Evolutionary conservation across 768 basidiomycete genomes (phyloP).

Genomic region (Vararia minispora): DNA sequence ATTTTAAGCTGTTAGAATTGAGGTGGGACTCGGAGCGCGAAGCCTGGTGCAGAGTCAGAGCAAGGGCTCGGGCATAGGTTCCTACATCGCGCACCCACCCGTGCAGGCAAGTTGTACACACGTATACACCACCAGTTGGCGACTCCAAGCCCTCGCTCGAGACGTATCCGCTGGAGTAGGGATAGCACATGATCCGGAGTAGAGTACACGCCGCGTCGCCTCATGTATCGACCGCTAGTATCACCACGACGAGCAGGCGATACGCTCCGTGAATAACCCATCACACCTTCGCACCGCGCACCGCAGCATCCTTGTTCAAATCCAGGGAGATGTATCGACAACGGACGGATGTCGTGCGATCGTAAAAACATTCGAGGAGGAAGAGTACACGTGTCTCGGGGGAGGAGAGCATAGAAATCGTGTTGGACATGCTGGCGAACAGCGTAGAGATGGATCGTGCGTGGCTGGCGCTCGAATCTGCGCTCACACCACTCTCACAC

Average conservation of each 20-base stretch:
- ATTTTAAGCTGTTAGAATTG: too few relatives aligned
- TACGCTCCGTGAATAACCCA: too few relatives aligned
- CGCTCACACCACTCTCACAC: too few relatives aligned
- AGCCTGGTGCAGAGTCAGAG: too few relatives aligned
- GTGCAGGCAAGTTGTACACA: constrained; percentile 7
- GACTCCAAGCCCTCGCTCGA: constrained; percentile 3
- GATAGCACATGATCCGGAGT: too few relatives aligned
- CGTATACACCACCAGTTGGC: constrained; percentile 13
- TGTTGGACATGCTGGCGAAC: constrained; percentile 9
- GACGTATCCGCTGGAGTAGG: too few relatives aligned
- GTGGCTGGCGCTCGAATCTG: constrained; percentile 5
- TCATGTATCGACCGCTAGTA: too few relatives aligned
- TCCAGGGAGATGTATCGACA: constrained; percentile 11
- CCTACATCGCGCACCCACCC: constrained; percentile 13
- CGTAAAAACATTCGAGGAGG: constrained; percentile 3
- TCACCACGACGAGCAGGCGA: too few relatives aligned
- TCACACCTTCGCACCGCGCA: too few relatives aligned
- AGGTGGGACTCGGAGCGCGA: too few relatives aligned
- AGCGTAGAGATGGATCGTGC: constrained; percentile 10
- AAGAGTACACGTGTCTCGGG: not conserved
- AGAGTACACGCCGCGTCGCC: too few relatives aligned
- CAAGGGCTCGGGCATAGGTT: constrained; percentile 10
- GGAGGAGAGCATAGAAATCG: not conserved
- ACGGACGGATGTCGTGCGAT: constrained; percentile 8
- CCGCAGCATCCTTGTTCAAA: constrained; percentile 2